phyloP scores from a whole-genome alignment of 164 flowering plant genomes.

The Hamamelis virginiana region DNA sequence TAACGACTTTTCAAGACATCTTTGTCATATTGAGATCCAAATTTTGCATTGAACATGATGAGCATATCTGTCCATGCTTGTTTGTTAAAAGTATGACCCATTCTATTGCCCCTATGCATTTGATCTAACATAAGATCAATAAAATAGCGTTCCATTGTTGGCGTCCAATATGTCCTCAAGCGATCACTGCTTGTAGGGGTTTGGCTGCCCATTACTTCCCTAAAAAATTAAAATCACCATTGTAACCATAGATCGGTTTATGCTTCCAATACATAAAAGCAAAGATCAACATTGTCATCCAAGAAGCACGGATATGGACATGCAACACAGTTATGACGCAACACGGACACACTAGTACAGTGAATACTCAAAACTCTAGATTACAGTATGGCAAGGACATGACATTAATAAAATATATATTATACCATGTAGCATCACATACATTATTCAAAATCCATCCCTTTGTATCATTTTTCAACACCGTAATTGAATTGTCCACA shows the following conservation, averaged over 20 bases:
- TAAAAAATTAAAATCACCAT: not conserved
- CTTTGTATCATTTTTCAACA: too few relatives aligned
- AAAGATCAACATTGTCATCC: too few relatives aligned
- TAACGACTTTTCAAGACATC: constrained; percentile 59
- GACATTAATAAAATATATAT: too few relatives aligned
- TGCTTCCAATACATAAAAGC: too few relatives aligned
- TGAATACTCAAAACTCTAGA: too few relatives aligned
- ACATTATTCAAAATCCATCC: too few relatives aligned
- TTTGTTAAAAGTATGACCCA: constrained; percentile 56
- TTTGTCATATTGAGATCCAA: constrained; percentile 59
- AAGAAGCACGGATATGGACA: too few relatives aligned
- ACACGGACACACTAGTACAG: too few relatives aligned
- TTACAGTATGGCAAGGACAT: too few relatives aligned
- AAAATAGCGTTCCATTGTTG: constrained; percentile 62
- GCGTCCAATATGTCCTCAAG: constrained; percentile 59
- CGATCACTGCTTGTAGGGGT: constrained; percentile 32
- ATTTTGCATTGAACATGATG: constrained; percentile 45
- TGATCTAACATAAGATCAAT: constrained; percentile 66
- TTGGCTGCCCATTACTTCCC: constrained; percentile 37
- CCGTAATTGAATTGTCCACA: too few relatives aligned
- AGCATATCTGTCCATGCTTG: constrained; percentile 70
- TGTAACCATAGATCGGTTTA: not conserved
- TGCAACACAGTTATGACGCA: too few relatives aligned
- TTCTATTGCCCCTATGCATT: constrained; percentile 45
- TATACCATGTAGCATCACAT: too few relatives aligned